Evolutionary conservation across 768 basidiomycete species (phyloP), one percentile per base, ranked within the genome.

Genomic region (Hericium alpestre): DNA sequence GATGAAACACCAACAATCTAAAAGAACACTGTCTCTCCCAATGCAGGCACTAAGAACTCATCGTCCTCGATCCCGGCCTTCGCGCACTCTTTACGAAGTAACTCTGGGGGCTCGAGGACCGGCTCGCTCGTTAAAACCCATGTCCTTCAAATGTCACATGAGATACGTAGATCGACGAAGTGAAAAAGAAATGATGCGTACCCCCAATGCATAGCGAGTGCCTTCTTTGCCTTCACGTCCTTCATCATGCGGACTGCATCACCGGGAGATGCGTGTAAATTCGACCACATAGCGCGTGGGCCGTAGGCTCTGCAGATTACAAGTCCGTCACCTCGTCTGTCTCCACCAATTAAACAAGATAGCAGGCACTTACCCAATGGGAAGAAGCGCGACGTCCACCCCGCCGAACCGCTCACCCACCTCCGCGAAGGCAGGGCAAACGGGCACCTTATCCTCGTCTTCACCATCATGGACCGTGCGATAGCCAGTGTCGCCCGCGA

Each of bases 131-230:
- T 81, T 39, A 82, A 66, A 0, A 75, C 67, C 79, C 80, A 83
- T 0, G 80, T 79, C 13, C 79, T 80, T n/a, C 9, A n/a, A 57
- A 51, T 51, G 8, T 2, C 18, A 18, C 10, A 12, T 22, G 55
- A n/a, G 51, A 32, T 55, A 16, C 22, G 3, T 2, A 25, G 25
- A 4, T 25, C 5, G 25, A 25, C 3, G 25, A 25, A 25, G 25
- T 25, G 5, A 0, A 5, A 11, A 11, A 53, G 38, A 23, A 48
- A 22, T 47, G 56, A 8, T 23, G 66, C 74, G 38, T 62, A 81
- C 79, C 80, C 83, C 83, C 83, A 87, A 66, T 86, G 86, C 77
- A 87, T 86, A 0, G 78, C 85, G 7, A 87, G 63, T 0, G 81
- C 85, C 57, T 73, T 75, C 68, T 78, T 76, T 38, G 84, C 80